These are phyloP conservation scores for Hemerocallis citrina DNA, from an alignment of 106 monocot species.

Conservation along the genomic window DNA sequence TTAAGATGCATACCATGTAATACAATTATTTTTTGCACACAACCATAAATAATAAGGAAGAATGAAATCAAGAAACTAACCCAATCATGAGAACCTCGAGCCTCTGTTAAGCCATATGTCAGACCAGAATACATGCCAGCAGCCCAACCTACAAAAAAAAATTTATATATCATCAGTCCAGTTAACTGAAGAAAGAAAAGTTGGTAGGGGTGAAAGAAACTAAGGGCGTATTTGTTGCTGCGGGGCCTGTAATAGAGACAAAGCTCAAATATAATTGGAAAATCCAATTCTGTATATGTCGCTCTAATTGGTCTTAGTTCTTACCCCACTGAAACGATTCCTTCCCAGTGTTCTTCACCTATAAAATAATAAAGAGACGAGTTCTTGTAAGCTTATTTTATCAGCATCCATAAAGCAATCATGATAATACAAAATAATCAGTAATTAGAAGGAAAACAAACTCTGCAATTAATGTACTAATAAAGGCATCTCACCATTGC, in stretches of 20 bases:
- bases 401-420: not conserved
- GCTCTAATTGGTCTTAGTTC: not conserved
- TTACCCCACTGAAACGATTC: slow-evolving; percentile 84
- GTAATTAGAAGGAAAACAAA: not conserved
- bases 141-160: slow-evolving; percentile 52
- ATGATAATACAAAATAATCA: not conserved
- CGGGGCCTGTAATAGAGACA: too few relatives aligned
- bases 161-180: too few relatives aligned
- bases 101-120: slow-evolving; percentile 78
- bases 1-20: too few relatives aligned
- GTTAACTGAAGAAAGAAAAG: too few relatives aligned
- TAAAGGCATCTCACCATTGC: slow-evolving; percentile 34
- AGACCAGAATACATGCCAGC: slow-evolving; percentile 78
- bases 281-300: not conserved
- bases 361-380: slow-evolving; percentile 4
- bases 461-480: not conserved
- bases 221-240: too few relatives aligned
- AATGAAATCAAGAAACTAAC: slow-evolving; percentile 15
- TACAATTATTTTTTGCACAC: too few relatives aligned
- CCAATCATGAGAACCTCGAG: slow-evolving; percentile 81
- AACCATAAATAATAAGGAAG: too few relatives aligned
- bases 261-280: too few relatives aligned
- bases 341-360: slow-evolving; percentile 66
- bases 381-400: not conserved
- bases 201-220: too few relatives aligned